Conservation (phyloP, 2,329 filamentous ascomycete species). For the Polychaeton citri region DNA sequence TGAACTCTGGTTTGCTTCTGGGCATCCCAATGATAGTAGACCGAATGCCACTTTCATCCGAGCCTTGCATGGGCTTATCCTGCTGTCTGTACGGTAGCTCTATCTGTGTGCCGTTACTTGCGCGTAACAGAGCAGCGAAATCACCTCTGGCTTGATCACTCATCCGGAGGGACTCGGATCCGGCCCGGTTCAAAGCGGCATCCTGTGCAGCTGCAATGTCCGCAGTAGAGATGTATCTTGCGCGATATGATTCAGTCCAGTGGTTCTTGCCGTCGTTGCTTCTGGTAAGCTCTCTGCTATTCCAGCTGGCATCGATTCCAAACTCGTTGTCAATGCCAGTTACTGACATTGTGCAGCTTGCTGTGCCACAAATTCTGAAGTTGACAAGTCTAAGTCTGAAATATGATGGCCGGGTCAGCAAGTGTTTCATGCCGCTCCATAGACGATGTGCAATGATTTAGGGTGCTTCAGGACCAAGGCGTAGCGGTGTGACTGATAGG, state of each 20-base stretch:
- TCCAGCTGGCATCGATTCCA: background rate
- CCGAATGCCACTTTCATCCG: background rate
- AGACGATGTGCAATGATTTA: background rate
- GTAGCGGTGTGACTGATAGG: background rate
- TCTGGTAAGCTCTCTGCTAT: background rate
- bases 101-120: background rate
- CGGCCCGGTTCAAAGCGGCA: background rate
- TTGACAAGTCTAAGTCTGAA: background rate
- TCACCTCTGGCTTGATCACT: background rate
- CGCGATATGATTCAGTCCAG: background rate
- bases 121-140: background rate
- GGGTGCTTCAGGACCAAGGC: background rate
- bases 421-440: background rate
- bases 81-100: background rate
- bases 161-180: background rate
- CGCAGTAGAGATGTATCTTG: background rate
- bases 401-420: background rate
- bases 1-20: background rate
- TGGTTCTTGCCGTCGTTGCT: background rate
- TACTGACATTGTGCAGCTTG: background rate
- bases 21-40: background rate
- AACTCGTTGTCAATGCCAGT: background rate
- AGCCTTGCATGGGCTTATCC: background rate
- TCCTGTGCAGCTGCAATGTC: background rate
- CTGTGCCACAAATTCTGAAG: background rate